These are phyloP conservation scores for Castanea mollissima DNA, from an alignment of 306 rosid species.

Conservation along the genomic window DNA sequence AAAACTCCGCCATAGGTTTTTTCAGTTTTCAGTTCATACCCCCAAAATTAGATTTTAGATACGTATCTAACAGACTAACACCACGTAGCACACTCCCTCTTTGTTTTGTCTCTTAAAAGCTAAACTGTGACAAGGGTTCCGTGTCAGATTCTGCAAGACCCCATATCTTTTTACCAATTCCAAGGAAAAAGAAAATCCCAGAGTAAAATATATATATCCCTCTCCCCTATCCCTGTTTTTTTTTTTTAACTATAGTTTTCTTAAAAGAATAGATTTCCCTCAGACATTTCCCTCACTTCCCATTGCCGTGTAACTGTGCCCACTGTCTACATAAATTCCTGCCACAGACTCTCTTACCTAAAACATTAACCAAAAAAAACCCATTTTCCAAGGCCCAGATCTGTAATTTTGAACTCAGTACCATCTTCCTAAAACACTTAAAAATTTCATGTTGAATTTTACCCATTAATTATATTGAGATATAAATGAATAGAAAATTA, in stretches of 20 bases:
- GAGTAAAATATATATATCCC: neutral
- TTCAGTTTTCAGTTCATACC: too few relatives aligned
- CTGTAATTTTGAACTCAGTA: too few relatives aligned
- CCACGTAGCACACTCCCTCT: slow-evolving; percentile 22
- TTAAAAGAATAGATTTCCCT: slow-evolving; percentile 13
- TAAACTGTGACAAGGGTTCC: slow-evolving; percentile 18
- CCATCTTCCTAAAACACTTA: too few relatives aligned
- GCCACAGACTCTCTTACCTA: too few relatives aligned
- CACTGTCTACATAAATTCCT: too few relatives aligned
- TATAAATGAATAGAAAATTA: too few relatives aligned
- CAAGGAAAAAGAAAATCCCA: slow-evolving; percentile 23
- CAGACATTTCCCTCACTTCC: too few relatives aligned
- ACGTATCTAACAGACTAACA: neutral
- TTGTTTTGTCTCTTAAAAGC: slow-evolving; percentile 36
- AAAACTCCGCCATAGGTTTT: neutral
- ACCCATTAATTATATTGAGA: too few relatives aligned
- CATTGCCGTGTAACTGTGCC: too few relatives aligned
- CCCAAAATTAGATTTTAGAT: neutral
- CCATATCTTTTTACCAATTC: slow-evolving; percentile 42
- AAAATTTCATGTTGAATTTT: too few relatives aligned
- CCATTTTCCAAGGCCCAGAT: neutral
- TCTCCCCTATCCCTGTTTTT: neutral
- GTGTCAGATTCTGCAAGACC: slow-evolving; percentile 33
- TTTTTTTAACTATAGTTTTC: neutral
- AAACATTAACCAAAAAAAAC: neutral